Evolutionary conservation across 768 basidiomycete genomes (phyloP).

Genomic region (Hygrophorus pudorinus): DNA sequence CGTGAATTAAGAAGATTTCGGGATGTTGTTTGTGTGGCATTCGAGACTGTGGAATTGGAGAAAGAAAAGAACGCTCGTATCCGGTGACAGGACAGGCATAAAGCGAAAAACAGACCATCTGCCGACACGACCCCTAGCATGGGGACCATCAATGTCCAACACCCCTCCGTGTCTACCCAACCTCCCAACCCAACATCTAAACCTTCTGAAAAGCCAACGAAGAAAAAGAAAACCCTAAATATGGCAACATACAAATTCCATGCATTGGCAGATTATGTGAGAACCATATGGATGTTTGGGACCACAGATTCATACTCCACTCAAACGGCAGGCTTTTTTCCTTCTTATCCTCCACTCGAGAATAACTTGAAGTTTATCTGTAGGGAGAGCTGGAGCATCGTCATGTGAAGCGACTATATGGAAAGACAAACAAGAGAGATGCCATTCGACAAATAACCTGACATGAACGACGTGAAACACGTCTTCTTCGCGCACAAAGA

Average conservation of each 20-base stretch:
- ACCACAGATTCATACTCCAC: constrained; percentile 24
- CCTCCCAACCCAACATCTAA: too few species aligned
- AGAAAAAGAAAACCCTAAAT: constrained; percentile 13
- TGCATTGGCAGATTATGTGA: constrained; percentile 17
- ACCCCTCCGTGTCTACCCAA: too few species aligned
- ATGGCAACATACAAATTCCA: constrained; percentile 22
- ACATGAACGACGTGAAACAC: constrained; percentile 6
- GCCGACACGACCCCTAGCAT: too few species aligned
- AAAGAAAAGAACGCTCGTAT: constrained; percentile 14
- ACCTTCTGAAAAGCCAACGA: not conserved
- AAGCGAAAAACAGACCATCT: not conserved
- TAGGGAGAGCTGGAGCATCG: constrained; percentile 29
- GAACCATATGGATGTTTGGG: constrained; percentile 14
- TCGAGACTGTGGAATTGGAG: constrained; percentile 17
- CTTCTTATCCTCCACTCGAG: not conserved
- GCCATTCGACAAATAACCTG: constrained; percentile 14
- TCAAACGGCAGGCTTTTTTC: constrained; percentile 16
- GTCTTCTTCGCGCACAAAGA: not conserved
- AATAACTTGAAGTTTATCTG: not conserved
- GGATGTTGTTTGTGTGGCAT: constrained; percentile 10
- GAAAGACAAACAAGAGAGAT: constrained; percentile 19
- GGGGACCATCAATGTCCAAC: too few species aligned
- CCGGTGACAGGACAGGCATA: constrained; percentile 9
- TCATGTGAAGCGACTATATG: constrained; percentile 22
- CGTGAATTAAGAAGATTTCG: constrained; percentile 16